These are phyloP conservation scores for Aspergillus udagawae DNA, from an alignment of 2,329 filamentous ascomycete genomes.

Conservation along the genomic window DNA sequence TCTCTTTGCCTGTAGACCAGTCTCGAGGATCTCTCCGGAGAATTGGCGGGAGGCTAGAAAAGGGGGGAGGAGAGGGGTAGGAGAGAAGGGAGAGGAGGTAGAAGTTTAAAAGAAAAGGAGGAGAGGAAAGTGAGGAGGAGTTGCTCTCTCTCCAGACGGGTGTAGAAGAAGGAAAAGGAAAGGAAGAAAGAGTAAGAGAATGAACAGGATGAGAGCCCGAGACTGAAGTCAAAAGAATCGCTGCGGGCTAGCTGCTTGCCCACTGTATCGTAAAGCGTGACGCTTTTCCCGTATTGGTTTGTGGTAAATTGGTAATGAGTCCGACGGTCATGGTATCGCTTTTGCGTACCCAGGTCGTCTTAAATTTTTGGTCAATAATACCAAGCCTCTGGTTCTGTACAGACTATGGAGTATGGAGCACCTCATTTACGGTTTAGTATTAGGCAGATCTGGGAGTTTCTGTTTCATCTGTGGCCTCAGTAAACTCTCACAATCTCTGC, in stretches of 20 bases:
- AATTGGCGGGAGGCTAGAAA: slow-evolving; percentile 29
- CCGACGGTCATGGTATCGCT: slow-evolving; percentile 3
- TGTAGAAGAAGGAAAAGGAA: slow-evolving; percentile 36
- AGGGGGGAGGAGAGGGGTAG: slow-evolving; percentile 22
- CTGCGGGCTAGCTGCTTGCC: slow-evolving; percentile 19
- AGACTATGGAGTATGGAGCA: background rate
- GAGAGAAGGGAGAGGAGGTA: slow-evolving; percentile 31
- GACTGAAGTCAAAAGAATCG: slow-evolving; percentile 22
- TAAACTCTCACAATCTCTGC: background rate
- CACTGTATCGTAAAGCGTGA: slow-evolving; percentile 20
- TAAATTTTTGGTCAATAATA: background rate
- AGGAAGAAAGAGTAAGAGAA: slow-evolving; percentile 26
- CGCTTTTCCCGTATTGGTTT: slow-evolving; percentile 12
- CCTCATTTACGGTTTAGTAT: no score
- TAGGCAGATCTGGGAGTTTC: background rate
- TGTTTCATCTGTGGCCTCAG: background rate
- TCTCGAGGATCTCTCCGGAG: slow-evolving; percentile 37
- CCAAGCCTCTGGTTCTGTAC: slow-evolving; percentile 2
- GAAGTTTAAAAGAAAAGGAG: slow-evolving; percentile 25
- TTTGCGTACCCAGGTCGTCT: slow-evolving; percentile 4
- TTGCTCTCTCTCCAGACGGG: slow-evolving; percentile 41
- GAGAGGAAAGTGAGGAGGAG: slow-evolving; percentile 34
- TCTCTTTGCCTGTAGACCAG: slow-evolving; percentile 30
- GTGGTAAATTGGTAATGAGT: slow-evolving; percentile 1
- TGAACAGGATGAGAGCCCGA: slow-evolving; percentile 21